Conservation (phyloP, 108 stramenopile genomes). For the Fragilariopsis cylindrus region DNA sequence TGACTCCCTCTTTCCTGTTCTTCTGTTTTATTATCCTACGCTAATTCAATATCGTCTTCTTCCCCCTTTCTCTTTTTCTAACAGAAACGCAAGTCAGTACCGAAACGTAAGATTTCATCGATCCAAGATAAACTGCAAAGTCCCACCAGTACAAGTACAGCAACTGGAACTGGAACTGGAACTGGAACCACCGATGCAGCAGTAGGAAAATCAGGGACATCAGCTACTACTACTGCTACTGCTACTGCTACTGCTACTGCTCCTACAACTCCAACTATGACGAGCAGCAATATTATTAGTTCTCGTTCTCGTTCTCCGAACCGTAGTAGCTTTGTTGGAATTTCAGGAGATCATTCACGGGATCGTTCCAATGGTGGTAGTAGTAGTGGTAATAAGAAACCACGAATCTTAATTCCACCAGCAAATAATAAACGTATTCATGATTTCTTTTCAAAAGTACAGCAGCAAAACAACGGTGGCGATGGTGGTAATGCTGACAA, state of each 20-base stretch:
- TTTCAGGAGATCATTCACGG: constrained; percentile 20
- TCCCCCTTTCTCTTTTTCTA: background rate
- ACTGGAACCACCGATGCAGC: too few relatives aligned
- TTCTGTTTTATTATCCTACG: background rate
- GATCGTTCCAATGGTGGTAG: constrained; percentile 35
- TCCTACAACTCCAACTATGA: background rate
- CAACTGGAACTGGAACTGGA: background rate
- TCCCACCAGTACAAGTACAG: background rate
- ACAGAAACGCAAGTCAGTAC: constrained; percentile 53
- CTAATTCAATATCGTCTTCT: constrained; percentile 1
- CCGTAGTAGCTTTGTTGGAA: background rate
- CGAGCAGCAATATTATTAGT: background rate
- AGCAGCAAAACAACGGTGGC: background rate
- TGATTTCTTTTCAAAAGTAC: constrained; percentile 32
- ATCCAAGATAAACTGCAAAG: constrained; percentile 25
- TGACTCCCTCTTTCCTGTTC: background rate
- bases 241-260: too few relatives aligned
- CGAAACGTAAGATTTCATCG: constrained; percentile 49
- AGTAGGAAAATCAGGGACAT: too few relatives aligned
- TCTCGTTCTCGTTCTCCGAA: background rate
- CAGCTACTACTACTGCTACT: background rate
- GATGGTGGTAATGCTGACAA: background rate
- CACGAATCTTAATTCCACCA: constrained; percentile 9
- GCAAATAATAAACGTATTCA: constrained; percentile 40
- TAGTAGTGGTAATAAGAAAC: constrained; percentile 12